Conservation (phyloP, 2,329 filamentous ascomycete genomes). For the Monosporascus cannonballus region DNA sequence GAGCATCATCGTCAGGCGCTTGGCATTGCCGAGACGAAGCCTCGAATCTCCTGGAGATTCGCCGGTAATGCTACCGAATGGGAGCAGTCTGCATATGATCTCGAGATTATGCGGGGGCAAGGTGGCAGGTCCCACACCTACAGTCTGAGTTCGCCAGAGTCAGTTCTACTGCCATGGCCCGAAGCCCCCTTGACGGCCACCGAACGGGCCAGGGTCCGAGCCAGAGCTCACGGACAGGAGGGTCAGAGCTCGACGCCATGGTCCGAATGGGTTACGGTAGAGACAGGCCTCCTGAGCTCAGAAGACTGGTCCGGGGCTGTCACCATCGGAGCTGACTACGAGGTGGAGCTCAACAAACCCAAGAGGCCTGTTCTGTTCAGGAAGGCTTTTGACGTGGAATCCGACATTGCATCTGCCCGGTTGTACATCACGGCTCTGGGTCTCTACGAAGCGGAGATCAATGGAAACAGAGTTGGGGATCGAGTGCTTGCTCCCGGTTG, state of each 20-base stretch:
- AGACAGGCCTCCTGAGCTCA: slow-evolving; percentile 26
- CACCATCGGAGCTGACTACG: slow-evolving; percentile 25
- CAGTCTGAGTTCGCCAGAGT: slow-evolving; percentile 25
- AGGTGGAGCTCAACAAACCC: slow-evolving; percentile 18
- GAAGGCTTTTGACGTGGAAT: slow-evolving; percentile 24
- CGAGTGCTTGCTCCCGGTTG: slow-evolving; percentile 44
- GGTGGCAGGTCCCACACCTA: background rate
- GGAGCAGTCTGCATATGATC: slow-evolving; percentile 37
- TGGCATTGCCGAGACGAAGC: slow-evolving; percentile 37
- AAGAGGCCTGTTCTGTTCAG: slow-evolving; percentile 28
- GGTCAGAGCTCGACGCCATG: slow-evolving; percentile 20
- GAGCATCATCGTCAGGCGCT: slow-evolving; percentile 35
- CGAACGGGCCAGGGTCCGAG: slow-evolving; percentile 28
- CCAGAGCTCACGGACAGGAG: slow-evolving; percentile 26
- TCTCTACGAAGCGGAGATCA: slow-evolving; percentile 41
- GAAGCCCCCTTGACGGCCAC: slow-evolving; percentile 24
- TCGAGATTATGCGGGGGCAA: slow-evolving; percentile 28
- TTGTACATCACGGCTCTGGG: slow-evolving; percentile 42
- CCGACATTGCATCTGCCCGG: slow-evolving; percentile 27
- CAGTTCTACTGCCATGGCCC: slow-evolving; percentile 40
- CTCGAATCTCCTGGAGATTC: slow-evolving; percentile 42
- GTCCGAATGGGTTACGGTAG: slow-evolving; percentile 27
- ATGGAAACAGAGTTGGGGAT: slow-evolving; percentile 35
- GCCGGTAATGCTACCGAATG: slow-evolving; percentile 31
- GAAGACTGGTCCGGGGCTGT: slow-evolving; percentile 25